These are phyloP conservation scores for Hemileccinum rubropunctum DNA, from an alignment of 768 basidiomycete genomes.

Conservation along the genomic window DNA sequence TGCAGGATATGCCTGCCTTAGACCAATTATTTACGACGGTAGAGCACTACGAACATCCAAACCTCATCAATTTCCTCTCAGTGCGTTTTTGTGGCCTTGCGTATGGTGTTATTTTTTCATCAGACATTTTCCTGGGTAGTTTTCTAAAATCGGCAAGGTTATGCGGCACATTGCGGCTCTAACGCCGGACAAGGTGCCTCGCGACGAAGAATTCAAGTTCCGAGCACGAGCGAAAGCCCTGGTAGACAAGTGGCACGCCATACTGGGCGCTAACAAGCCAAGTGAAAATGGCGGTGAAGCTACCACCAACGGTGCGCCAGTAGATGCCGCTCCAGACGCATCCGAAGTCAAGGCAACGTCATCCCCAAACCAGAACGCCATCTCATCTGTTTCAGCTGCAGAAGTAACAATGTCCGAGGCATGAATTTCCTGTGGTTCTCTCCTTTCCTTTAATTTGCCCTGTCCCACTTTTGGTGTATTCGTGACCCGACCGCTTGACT, in stretches of 20 bases:
- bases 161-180: constrained; percentile 60
- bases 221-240: constrained; percentile 46
- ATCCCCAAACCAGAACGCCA: constrained; percentile 26
- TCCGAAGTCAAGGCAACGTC: constrained; percentile 19
- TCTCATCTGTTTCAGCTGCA: constrained; percentile 31
- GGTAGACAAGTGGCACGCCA: constrained; percentile 46
- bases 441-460: constrained; percentile 7
- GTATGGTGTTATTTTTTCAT: not conserved
- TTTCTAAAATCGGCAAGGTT: constrained; percentile 55
- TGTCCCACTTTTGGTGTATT: constrained; percentile 17
- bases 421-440: constrained; percentile 14
- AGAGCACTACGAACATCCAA: constrained; percentile 73
- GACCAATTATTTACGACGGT: constrained; percentile 74
- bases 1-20: constrained; percentile 73
- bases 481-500: constrained; percentile 6
- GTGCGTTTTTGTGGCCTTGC: constrained; percentile 33
- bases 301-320: constrained; percentile 24
- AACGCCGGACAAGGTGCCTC: constrained; percentile 40
- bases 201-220: constrained; percentile 53
- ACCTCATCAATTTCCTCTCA: constrained; percentile 64
- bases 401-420: constrained; percentile 46
- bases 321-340: constrained; percentile 16
- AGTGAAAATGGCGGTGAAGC: constrained; percentile 30
- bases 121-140: constrained; percentile 19
- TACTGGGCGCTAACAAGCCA: constrained; percentile 33